A percentile compares a stretch with the other conserved stretches of the same genome.
Evolutionary conservation across 768 basidiomycete species (phyloP).

Genomic region (Boletus reticulatus): DNA sequence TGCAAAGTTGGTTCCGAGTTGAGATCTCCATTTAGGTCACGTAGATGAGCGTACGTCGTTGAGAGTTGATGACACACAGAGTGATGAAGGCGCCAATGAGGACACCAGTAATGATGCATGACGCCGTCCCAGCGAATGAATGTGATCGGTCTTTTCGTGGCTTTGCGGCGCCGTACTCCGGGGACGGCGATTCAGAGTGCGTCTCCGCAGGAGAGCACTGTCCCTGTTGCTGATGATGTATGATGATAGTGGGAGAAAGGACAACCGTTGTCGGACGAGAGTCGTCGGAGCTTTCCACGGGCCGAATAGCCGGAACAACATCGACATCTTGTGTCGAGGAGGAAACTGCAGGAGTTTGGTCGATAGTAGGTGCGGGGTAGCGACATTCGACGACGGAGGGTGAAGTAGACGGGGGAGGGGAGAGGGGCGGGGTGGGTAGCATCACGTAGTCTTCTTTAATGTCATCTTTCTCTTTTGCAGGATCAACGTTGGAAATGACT

Average conservation of each 20-base stretch:
- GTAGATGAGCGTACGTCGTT: conserved; percentile 45
- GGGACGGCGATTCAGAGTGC: conserved; percentile 8
- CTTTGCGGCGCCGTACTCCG: conserved; percentile 10
- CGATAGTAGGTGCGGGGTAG: conserved; percentile 2
- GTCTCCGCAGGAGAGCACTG: conserved; percentile 11
- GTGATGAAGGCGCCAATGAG: conserved; percentile 58
- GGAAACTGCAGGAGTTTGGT: background rate
- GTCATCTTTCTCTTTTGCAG: conserved; percentile 15
- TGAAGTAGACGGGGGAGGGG: conserved; percentile 19
- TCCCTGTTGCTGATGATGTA: conserved; percentile 23
- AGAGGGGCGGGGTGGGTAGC: conserved; percentile 20
- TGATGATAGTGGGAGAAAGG: conserved; percentile 26
- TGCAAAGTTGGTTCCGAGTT: background rate
- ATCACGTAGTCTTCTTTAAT: conserved; percentile 9
- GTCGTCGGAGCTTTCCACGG: conserved; percentile 1
- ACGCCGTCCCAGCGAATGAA: conserved; percentile 37
- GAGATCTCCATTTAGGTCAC: conserved; percentile 25
- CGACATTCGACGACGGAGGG: conserved; percentile 18
- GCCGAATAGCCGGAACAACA: background rate
- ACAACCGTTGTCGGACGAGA: conserved; percentile 15
- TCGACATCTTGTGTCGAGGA: conserved; percentile 7
- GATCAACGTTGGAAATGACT: conserved; percentile 22
- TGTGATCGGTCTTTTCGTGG: conserved; percentile 18
- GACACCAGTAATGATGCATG: conserved; percentile 55
- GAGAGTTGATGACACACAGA: conserved; percentile 47